Evolutionary conservation across 768 basidiomycete species (phyloP).

Genomic region (Dioszegia hungarica): DNA sequence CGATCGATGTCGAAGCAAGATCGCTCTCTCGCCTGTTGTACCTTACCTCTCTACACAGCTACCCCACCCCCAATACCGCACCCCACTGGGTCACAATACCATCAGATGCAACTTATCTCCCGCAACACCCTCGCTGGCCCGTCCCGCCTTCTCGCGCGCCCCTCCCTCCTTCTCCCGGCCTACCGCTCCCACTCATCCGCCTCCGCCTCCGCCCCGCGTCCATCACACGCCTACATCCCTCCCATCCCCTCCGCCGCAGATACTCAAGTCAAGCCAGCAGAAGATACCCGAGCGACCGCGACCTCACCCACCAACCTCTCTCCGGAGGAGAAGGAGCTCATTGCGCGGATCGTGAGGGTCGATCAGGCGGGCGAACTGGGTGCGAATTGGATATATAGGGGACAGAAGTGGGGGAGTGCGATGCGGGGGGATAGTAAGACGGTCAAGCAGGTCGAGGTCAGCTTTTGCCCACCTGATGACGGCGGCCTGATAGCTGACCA

Average conservation of each 20-base stretch:
- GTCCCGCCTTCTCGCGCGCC: background rate
- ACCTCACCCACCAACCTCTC: constrained; percentile 34
- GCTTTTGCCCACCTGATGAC: constrained; percentile 22
- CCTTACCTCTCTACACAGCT: no score
- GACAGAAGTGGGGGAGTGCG: constrained; percentile 68
- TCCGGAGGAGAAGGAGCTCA: constrained; percentile 25
- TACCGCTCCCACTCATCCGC: constrained; percentile 5
- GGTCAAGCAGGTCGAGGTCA: constrained; percentile 69
- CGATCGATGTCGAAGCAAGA: no score
- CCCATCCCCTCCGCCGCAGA: background rate
- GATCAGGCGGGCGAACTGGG: constrained; percentile 95
- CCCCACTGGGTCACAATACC: background rate
- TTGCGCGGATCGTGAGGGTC: constrained; percentile 61
- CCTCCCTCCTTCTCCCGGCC: background rate
- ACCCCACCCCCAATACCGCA: background rate
- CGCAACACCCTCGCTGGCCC: background rate
- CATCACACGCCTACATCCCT: constrained; percentile 10
- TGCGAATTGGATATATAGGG: constrained; percentile 91
- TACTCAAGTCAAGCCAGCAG: constrained; percentile 1
- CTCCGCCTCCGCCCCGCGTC: background rate
- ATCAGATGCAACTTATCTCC: background rate
- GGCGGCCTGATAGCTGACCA: background rate
- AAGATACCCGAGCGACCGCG: constrained; percentile 9
- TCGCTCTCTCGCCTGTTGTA: no score
- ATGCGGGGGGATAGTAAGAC: constrained; percentile 47